Evolutionary conservation across 176 grass and related monocot species (phyloP), one percentile per base, ranked within the genome.

Genomic region (Triticum timopheevii): DNA sequence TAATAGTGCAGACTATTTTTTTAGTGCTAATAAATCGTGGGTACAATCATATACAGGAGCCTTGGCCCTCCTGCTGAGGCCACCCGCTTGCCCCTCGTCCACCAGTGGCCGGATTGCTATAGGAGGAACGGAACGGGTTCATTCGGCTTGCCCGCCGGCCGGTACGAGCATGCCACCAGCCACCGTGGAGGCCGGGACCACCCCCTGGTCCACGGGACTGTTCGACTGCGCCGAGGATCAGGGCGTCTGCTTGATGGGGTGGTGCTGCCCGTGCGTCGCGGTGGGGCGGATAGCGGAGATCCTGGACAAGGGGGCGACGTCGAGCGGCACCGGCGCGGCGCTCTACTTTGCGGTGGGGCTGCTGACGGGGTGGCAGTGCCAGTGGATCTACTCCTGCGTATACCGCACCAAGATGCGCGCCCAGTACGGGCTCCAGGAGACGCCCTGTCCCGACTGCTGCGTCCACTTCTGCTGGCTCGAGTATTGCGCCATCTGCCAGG

Each of bases 381-480:
- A 45, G 70, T 73, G 70, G 39, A 12, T 73, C n/a, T 28, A 74
- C 13, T 25, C 71, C 71, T 74, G 71, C 40, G 13, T 74, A 1
- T 49, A 74, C 71, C 71, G 71, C 71, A 45, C 70, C 39, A 73
- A 73, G 70, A 44, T 73, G 39, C 39, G 69, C 5, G 69, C 69
- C 11, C 69, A 73, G 69, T 73, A 73, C 22, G 69, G 69, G 2
- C 69, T 73, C 38, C 69, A 73, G 69, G 38, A 73, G 39, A 25
- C 39, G 0, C 70, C 70, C 22, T 73, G 16, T 12, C 70, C 70
- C 1, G 71, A 74, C 71, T 45, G 39, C 3, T 74, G 39, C n/a
- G 40, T 74, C 39, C 7, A 40, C 2, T 7, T 6, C 6, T 47
- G 42, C n/a, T 47, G 42, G 38, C 44, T 40, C 6, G 71, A 74